Evolutionary conservation across 2,329 filamentous ascomycete species (phyloP).

Genomic region (Grosmannia penicillata): DNA sequence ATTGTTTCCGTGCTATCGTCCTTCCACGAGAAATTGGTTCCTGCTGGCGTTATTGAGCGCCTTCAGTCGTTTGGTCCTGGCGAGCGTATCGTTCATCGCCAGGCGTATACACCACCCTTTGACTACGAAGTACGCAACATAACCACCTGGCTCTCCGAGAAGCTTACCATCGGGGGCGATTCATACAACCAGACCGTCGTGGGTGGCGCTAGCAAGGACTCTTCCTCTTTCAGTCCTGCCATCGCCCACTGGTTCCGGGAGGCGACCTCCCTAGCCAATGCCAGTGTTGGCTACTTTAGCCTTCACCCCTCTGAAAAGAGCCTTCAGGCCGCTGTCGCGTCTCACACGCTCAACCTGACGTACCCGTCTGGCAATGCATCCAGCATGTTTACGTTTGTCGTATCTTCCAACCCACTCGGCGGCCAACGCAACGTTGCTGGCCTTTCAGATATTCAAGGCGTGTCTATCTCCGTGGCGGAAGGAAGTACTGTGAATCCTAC

Average conservation of each 20-base stretch:
- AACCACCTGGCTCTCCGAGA: constrained; percentile 38
- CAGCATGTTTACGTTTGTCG: constrained; percentile 34
- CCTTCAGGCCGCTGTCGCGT: constrained; percentile 25
- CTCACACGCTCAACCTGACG: constrained; percentile 28
- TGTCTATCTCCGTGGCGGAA: constrained; percentile 25
- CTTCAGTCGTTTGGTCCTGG: constrained; percentile 33
- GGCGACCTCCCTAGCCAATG: constrained; percentile 12
- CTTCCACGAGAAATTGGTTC: constrained; percentile 1
- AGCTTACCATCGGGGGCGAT: constrained; percentile 45
- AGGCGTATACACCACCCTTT: constrained; percentile 42
- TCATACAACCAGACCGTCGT: constrained; percentile 40
- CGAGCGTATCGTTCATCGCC: constrained; percentile 35
- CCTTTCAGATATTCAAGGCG: constrained; percentile 33
- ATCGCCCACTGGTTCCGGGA: constrained; percentile 39
- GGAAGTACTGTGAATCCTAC: constrained; percentile 25
- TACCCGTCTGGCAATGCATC: constrained; percentile 36
- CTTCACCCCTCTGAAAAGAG: constrained; percentile 20
- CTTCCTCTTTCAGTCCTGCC: constrained; percentile 40
- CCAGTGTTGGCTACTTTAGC: constrained; percentile 19
- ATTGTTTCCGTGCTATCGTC: constrained; percentile 26
- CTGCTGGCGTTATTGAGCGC: constrained; percentile 18
- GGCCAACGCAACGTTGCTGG: constrained; percentile 25
- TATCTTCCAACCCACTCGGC: constrained; percentile 26
- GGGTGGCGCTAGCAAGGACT: constrained; percentile 37
- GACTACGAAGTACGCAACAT: constrained; percentile 43